Percentiles rank a stretch among this genome's conserved stretches.
phyloP scores from a whole-genome alignment of 148 eudicot genomes.

The Bassia scoparia region DNA sequence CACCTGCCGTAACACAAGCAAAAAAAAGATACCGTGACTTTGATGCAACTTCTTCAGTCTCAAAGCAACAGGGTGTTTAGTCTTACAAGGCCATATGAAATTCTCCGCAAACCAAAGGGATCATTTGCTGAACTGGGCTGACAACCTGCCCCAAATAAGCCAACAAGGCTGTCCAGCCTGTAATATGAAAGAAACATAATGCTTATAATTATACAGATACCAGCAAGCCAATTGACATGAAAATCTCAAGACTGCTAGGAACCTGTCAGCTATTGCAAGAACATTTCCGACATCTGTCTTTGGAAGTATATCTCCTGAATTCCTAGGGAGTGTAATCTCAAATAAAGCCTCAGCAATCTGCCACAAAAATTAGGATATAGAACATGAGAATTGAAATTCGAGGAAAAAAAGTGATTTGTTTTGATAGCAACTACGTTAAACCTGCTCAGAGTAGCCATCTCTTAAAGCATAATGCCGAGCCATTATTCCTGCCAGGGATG shows the following conservation, averaged over 20 bases:
- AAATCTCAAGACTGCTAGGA: constrained; percentile 1
- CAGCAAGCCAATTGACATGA: not conserved
- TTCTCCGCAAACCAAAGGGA: constrained; percentile 91
- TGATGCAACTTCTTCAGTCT: constrained; percentile 5
- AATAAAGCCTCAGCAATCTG: constrained; percentile 91
- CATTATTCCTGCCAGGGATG: constrained; percentile 89
- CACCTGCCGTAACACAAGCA: constrained; percentile 42
- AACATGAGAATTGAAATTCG: not conserved
- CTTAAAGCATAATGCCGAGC: constrained; percentile 93
- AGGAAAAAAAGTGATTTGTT: too few species aligned
- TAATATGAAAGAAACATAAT: constrained; percentile 23
- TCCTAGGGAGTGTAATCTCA: constrained; percentile 91
- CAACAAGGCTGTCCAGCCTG: constrained; percentile 97
- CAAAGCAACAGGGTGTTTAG: not conserved
- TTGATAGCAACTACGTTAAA: constrained; percentile 13
- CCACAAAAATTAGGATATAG: not conserved
- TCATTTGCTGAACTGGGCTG: constrained; percentile 88
- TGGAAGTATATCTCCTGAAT: constrained; percentile 89
- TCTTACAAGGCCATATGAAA: constrained; percentile 92
- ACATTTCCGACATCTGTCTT: constrained; percentile 72
- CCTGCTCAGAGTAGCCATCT: constrained; percentile 94
- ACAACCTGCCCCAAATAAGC: constrained; percentile 95
- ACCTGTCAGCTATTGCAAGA: constrained; percentile 91
- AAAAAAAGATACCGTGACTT: constrained; percentile 18
- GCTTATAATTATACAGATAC: constrained; percentile 17